phyloP scores from a whole-genome alignment of 768 basidiomycete genomes.

The Pulveroboletus sp. region DNA sequence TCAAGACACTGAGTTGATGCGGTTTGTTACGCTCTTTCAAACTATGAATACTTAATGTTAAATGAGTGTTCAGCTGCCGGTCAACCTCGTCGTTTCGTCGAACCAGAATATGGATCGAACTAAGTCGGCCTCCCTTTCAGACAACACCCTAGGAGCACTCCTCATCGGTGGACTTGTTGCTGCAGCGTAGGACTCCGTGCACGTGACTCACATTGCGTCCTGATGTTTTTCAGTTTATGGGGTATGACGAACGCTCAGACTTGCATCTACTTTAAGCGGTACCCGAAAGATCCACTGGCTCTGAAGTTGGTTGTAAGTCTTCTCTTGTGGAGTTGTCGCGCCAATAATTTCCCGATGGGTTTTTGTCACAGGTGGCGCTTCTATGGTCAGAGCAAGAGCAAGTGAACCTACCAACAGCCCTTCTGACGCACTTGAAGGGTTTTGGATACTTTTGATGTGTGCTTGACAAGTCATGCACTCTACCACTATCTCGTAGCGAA shows the following conservation, averaged over 20 bases:
- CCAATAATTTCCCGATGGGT: conserved; percentile 33
- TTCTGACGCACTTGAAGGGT: conserved; percentile 17
- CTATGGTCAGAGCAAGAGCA: conserved; percentile 11
- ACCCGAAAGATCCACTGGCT: conserved; percentile 28
- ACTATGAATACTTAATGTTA: neutral
- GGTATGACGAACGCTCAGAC: conserved; percentile 52
- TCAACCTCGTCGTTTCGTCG: neutral
- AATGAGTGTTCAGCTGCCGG: neutral
- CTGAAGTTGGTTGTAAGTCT: conserved; percentile 37
- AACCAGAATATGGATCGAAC: neutral
- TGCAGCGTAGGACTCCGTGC: conserved; percentile 40
- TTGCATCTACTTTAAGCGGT: conserved; percentile 44
- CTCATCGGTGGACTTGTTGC: conserved; percentile 52
- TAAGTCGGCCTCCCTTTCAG: conserved; percentile 28
- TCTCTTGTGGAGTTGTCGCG: neutral
- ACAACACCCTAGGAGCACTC: conserved; percentile 50
- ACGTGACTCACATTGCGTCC: neutral
- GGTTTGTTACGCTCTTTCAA: neutral
- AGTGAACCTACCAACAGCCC: neutral
- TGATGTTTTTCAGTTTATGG: conserved; percentile 40
- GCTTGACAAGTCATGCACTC: conserved; percentile 47
- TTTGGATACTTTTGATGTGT: conserved; percentile 52
- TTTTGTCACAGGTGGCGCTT: conserved; percentile 28
- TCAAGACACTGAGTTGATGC: neutral
- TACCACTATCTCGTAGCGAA: conserved; percentile 57